These are phyloP conservation scores for Isoetes engelmannii DNA, from an alignment of 83 land plant species.

Conservation along the genomic window DNA sequence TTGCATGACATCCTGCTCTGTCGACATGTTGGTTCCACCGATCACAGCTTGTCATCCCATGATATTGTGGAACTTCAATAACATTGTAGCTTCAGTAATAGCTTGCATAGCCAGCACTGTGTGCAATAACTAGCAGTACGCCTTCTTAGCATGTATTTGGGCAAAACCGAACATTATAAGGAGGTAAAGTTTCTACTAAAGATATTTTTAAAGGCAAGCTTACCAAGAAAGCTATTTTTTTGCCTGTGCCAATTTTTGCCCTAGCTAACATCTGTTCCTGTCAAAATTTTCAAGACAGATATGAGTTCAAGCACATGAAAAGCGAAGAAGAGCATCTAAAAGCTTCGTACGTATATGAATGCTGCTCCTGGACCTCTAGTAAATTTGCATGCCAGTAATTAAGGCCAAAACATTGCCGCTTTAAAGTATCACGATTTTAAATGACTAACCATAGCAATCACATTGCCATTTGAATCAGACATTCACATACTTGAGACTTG, in stretches of 20 bases:
- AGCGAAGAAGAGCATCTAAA: too few species aligned
- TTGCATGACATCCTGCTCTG: conserved; percentile 67
- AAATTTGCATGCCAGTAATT: too few species aligned
- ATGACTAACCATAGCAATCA: too few species aligned
- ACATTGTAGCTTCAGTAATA: conserved; percentile 65
- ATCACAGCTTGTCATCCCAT: conserved; percentile 91
- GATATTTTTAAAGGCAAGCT: too few species aligned
- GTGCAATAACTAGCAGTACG: conserved; percentile 12
- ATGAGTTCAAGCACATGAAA: too few species aligned
- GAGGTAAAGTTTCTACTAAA: not conserved
- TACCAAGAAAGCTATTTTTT: conserved; percentile 97
- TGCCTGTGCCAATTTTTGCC: conserved; percentile 98
- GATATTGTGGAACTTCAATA: conserved; percentile 72
- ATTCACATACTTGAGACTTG: too few species aligned
- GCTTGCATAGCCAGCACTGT: conserved; percentile 92
- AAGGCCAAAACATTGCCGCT: too few species aligned
- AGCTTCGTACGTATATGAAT: too few species aligned
- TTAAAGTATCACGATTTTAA: too few species aligned
- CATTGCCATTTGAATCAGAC: too few species aligned
- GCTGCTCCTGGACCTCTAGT: too few species aligned
- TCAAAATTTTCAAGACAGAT: too few species aligned
- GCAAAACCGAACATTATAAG: not conserved
- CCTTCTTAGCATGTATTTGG: conserved; percentile 1
- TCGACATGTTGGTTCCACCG: conserved; percentile 66
- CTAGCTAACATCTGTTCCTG: conserved; percentile 93